Evolutionary conservation across 1,284 basidiomycete species (phyloP), one percentile per base, ranked within the genome.

Genomic region (Papiliotrema nemorosa): DNA sequence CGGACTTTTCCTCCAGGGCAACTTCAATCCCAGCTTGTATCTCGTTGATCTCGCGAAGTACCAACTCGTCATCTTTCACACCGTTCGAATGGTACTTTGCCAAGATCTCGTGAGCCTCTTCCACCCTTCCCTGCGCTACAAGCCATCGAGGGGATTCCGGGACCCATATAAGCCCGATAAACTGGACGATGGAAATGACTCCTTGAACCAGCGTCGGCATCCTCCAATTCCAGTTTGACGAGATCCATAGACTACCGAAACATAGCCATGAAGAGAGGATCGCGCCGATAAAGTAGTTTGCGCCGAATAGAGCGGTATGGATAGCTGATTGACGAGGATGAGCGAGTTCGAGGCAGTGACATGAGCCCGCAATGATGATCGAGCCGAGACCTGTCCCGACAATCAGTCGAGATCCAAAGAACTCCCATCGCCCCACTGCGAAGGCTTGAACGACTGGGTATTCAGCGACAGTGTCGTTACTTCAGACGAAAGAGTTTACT

Each of bases 311-410:
- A 16, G 50, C 44, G 10, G 60, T 59, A 21, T 57, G 44, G 5
- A 81, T 81, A 2, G 82, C 85, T 54, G 87, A 85, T 69, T 90
- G 83, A 0, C 80, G 76, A 3, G 87, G 88, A 69, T 88, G 88
- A 0, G 87, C 78, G 22, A 89, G 74, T 67, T 90, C 88, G n/a
- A n/a, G n/a, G n/a, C n/a, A n/a, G n/a, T n/a, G n/a, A n/a, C n/a
- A n/a, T n/a, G n/a, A n/a, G n/a, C n/a, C n/a, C n/a, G n/a, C n/a
- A n/a, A n/a, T n/a, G n/a, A n/a, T n/a, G n/a, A n/a, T n/a, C n/a
- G n/a, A n/a, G n/a, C n/a, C n/a, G n/a, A n/a, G n/a, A n/a, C n/a
- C n/a, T n/a, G n/a, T n/a, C n/a, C n/a, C n/a, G n/a, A n/a, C n/a
- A n/a, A n/a, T n/a, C n/a, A n/a, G n/a, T n/a, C n/a, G n/a, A n/a